Evolutionary conservation across 371 early-diverging fungal species (phyloP), one percentile per base, ranked within the genome.

Genomic region (Lichtheimia corymbifera): DNA sequence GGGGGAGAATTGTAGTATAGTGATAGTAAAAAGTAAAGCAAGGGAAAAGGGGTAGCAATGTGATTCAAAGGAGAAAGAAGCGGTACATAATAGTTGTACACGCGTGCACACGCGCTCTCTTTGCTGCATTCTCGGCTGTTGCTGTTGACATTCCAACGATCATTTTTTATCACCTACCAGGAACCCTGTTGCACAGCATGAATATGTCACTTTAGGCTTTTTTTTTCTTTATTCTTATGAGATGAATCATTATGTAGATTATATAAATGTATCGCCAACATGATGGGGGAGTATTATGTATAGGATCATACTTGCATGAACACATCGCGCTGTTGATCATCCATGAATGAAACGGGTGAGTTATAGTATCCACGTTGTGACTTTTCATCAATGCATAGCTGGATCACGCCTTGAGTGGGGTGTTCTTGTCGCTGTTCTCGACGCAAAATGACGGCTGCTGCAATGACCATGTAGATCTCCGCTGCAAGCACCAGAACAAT

Each of bases 401-500:
- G 57, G 22, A 56, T 56, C 6, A 25, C 47, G 11, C 47, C 47
- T 47, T 35, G 35, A 9, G 6, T 35, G 35, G 35, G 11, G 9
- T 9, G 11, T 35, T 35, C 35, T 35, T 35, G 30, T 17, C 40
- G 27, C 2, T 22, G 50, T 13, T 45, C 12, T 28, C 30, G 50
- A 28, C 47, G 50, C 30, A 35, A 15, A 17, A 52, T 1, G 4
- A 60, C 2, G 2, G 50, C 27, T 40, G 24, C 60, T 42, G 53
- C 60, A 42, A 60, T 43, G 22, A 68, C 62, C 18, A 72, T 27
- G 9, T 41, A 47, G 35, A 69, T 63, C 59, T 72, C 62, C 25
- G 77, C 24, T 41, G 59, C 47, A 12, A 78, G 73, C 28, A 77
- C 62, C 6, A 61, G 59, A 18, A 73, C 61, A n/a, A 75, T 66